Base-by-base conservation (phyloP, 208 protist species). In the Novymonas esmeraldas region DNA sequence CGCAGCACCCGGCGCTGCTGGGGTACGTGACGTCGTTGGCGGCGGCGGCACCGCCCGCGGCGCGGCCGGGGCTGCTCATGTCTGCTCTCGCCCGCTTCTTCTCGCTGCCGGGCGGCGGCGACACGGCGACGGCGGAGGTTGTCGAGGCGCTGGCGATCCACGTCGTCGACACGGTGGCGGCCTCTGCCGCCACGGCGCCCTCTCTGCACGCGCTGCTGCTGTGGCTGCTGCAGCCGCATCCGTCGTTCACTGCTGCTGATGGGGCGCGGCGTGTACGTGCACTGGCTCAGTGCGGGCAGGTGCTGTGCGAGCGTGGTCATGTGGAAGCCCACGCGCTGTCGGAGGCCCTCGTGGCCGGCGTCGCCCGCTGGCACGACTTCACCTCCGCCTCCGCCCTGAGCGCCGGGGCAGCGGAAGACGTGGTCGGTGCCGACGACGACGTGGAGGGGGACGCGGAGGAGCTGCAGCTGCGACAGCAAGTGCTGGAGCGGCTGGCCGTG, bases 401-500 rank as follows among this genome's bases (percentile, higher is more conserved):
- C 20, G 34, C 46, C 14, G 58, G 56, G 11, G 42, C 61, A 9
- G 41, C 49, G 0, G 38, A 41, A 7, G 64, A 18, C 50, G 10
- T 3, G 36, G 50, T 20, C 29, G 18, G 26, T 29, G 41, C 42
- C 24, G 58, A 60, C 2, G 38, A 57, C 38, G 67, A 34, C 38
- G 48, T n/a, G 0, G 56, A 61, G 31, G 29, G 62, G 14, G 73
- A 77, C 4, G 58, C 38, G 31, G 29, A 63, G 14, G 73, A 77
- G 6, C 54, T 34, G 22, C 28, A 51, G 34, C 39, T 70, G 38
- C 31, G 38, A 39, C 39, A 65, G n/a, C 16, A 38, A 6, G 39
- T 86, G 60, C 34, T 86, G 29, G 28, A 70, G 61, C 76, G 77
- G 63, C 34, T 88, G 56, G 57, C 84, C 41, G 64, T 63, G 44